A percentile compares a stretch with the other conserved stretches of the same genome.
These are phyloP conservation scores for Alternaria conjuncta DNA, from an alignment of 2,329 filamentous ascomycete genomes.

Conservation along the genomic window DNA sequence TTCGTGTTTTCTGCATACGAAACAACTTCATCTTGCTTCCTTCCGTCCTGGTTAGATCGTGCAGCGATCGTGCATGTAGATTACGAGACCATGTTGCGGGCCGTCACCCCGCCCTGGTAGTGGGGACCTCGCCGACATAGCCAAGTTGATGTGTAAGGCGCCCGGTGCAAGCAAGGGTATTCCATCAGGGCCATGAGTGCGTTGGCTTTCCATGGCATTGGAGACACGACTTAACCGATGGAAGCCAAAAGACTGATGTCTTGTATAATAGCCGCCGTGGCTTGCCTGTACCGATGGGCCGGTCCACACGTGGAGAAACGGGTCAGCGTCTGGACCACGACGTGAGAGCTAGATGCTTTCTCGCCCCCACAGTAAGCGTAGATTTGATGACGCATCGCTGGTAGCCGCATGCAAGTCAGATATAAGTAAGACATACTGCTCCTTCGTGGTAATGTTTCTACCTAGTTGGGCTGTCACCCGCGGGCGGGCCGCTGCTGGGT, in stretches of 20 bases:
- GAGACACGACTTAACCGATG: neutral
- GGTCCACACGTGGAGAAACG: constrained; percentile 4
- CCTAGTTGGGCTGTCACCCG: neutral
- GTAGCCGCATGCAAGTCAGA: constrained; percentile 9
- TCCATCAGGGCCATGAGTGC: neutral
- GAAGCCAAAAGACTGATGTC: neutral
- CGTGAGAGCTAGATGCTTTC: constrained; percentile 1
- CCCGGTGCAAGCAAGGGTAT: neutral
- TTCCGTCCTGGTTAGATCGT: neutral
- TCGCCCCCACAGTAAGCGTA: constrained; percentile 1
- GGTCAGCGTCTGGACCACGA: constrained; percentile 20
- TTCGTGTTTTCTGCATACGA: neutral
- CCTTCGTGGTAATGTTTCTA: neutral
- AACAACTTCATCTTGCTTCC: neutral
- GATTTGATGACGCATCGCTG: neutral
- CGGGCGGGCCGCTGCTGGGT: neutral
- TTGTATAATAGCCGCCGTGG: constrained; percentile 9
- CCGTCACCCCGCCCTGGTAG: neutral
- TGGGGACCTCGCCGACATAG: neutral
- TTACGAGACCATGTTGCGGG: neutral
- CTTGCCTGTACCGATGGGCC: constrained; percentile 1
- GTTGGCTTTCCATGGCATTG: neutral
- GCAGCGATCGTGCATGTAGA: neutral
- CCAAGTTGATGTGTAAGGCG: neutral
- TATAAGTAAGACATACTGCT: constrained; percentile 4